Evolutionary conservation across 495 filamentous ascomycete genomes (phyloP), one percentile per base, ranked within the genome.

Genomic region (Penicillium longicatenatum): DNA sequence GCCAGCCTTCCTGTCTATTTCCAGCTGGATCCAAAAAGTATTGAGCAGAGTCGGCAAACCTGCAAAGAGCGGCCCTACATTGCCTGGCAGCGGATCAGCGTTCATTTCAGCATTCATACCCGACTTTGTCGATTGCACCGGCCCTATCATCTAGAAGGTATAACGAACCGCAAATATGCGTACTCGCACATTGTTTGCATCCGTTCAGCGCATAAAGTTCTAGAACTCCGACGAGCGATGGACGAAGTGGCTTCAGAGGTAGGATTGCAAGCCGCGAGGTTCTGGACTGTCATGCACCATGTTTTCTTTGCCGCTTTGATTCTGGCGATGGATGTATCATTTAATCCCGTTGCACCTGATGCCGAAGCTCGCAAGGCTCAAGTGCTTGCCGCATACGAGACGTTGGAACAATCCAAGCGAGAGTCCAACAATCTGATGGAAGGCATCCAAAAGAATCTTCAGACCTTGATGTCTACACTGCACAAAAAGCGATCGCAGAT

Each of bases 61-160:
- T 64, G 59, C 43, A 50, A 50, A 21, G 57, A 73, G 5, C 57
- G 60, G 24, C 70, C 70, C 0, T 68, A 66, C 35, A 61, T 73
- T 33, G 51, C 64, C 24, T 65, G 57, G 52, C 62, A 69, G 17
- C 54, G 70, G 9, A 55, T 62, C 24, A 44, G 17, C 29, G 12
- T 63, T 11, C 64, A 73, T 47, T 62, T 73, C 50, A 51, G 60
- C 39, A 39, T 69, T 8, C 57, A 70, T 29, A 62, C 57, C 1
- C 68, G 70, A 19, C 52, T 73, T 11, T 73, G 66, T 52, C 62
- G 64, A 9, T 60, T 73, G 33, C 70, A 73, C 45, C 56, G 68
- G n/a, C 66, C 57, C 3, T 73, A 60, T 31, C 70, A 73, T 22
- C 55, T 70, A 0, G 62, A 68, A 46, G 66, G 60, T 10, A 47